Evolutionary conservation across 2,329 filamentous ascomycete genomes (phyloP).

Genomic region (Aspergillus chevalieri): DNA sequence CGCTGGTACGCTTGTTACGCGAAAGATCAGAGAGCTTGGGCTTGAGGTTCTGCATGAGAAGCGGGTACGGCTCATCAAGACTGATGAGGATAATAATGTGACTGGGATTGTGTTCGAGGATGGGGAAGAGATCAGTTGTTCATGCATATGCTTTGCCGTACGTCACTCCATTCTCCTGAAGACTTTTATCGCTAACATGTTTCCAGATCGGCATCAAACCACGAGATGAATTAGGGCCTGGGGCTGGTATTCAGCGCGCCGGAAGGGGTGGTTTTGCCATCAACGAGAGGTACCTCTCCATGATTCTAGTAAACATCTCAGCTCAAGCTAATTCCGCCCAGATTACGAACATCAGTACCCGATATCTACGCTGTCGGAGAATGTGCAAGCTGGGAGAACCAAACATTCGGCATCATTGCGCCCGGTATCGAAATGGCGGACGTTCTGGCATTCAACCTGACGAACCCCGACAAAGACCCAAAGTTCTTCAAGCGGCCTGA

Average conservation of each 20-base stretch:
- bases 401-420: conserved; percentile 82
- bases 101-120: conserved; percentile 74
- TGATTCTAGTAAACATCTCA: not conserved
- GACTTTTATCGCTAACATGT: conserved; percentile 1
- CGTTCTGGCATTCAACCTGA: conserved; percentile 83
- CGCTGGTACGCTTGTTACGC: conserved; percentile 73
- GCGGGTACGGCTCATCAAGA: conserved; percentile 65
- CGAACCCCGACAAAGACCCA: conserved; percentile 64
- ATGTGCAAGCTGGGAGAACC: conserved; percentile 81
- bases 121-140: conserved; percentile 68
- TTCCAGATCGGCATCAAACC: conserved; percentile 70
- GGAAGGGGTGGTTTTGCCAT: conserved; percentile 66
- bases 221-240: conserved; percentile 67
- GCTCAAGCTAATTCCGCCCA: conserved; percentile 8
- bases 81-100: conserved; percentile 61
- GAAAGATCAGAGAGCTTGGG: conserved; percentile 71
- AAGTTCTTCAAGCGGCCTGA: conserved; percentile 74
- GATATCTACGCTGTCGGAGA: conserved; percentile 85
- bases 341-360: conserved; percentile 61
- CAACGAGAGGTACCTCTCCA: conserved; percentile 28
- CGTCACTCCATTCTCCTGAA: conserved; percentile 12
- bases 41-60: conserved; percentile 75
- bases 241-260: conserved; percentile 65
- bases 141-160: conserved; percentile 76
- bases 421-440: conserved; percentile 92